Base-by-base conservation (phyloP, 768 basidiomycete species). In the Chalciporus chontae region DNA sequence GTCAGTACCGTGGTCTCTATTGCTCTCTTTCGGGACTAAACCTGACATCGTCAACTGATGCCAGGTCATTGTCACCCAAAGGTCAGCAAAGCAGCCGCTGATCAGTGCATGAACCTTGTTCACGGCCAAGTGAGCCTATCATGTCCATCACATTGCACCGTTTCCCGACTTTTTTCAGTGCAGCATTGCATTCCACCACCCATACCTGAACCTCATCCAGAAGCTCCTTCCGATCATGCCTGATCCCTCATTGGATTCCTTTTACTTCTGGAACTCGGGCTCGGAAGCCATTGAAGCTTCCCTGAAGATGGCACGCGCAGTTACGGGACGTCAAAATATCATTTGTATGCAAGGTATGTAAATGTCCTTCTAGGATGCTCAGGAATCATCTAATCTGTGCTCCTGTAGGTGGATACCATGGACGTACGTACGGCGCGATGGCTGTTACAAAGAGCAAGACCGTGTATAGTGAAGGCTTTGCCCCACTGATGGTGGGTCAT, bases 211-310 rank as follows among this genome's bases (percentile, higher is more conserved):
- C 43, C 87, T 97, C 59, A 87, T 97, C 61, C 80, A 95, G 66
- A 79, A 79, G 47, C 77, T 97, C 7, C 71, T 95, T 11, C 90
- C 93, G 0, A 71, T 87, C 51, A 94, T 98, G 93, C 94, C 94
- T 2, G 73, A 94, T 69, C 77, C 84, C 0, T 94, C 92, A 1
- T 77, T 98, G 27, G 88, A 95, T 66, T 90, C 90, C 21, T 97
- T 97, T 78, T 96, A 94, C 79, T 91, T 96, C 71, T 91, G 89
- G 88, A 97, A 91, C 73, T 94, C 93, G 2, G 95, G 95, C 3
- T 85, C 91, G 0, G 95, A 98, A 68, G 95, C 94, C 1, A 78
- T 93, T 39, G 94, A 96, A 69, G 90, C 84, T 0, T 78, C 92
- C 3, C 69, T 98, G 55, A 97, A 96, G 72, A 83, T 97, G 73